phyloP scores from a whole-genome alignment of 768 basidiomycete genomes.

The Xerocomus potaroensis region DNA sequence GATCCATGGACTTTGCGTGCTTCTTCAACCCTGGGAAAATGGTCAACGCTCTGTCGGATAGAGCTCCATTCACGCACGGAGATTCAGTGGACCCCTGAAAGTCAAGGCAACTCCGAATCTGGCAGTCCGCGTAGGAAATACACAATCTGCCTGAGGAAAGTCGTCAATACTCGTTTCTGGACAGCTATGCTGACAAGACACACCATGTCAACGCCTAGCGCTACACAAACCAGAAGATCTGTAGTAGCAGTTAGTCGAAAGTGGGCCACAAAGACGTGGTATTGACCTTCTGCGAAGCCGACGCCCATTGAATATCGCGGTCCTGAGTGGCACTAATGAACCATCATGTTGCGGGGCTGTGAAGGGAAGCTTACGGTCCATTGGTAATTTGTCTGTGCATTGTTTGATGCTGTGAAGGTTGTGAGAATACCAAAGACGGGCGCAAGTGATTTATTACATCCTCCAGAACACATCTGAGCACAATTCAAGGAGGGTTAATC shows the following conservation, averaged over 20 bases:
- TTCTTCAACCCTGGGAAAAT: constrained; percentile 47
- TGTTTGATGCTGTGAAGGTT: constrained; percentile 60
- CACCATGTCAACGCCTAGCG: constrained; percentile 92
- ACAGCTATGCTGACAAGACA: constrained; percentile 8
- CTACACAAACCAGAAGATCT: constrained; percentile 89
- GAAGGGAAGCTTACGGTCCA: constrained; percentile 53
- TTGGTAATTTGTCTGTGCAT: constrained; percentile 74
- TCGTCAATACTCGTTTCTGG: neutral
- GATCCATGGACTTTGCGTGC: constrained; percentile 61
- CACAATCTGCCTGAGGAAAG: constrained; percentile 75
- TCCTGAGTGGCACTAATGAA: constrained; percentile 40
- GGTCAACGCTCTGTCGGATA: constrained; percentile 5
- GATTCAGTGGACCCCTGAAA: constrained; percentile 74
- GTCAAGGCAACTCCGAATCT: constrained; percentile 89
- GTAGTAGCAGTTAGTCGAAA: neutral
- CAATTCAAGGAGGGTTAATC: constrained; percentile 6
- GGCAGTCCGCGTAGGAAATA: constrained; percentile 90
- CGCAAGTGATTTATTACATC: constrained; percentile 47
- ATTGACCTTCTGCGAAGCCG: constrained; percentile 82
- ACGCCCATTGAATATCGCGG: constrained; percentile 93
- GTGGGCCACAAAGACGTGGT: neutral
- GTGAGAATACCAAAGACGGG: constrained; percentile 8
- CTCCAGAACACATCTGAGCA: constrained; percentile 74
- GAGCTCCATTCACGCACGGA: constrained; percentile 42
- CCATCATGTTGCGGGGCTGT: neutral